Conservation (phyloP, 1,139 yeast genomes). For the Pneumocystis oryctolagi region DNA sequence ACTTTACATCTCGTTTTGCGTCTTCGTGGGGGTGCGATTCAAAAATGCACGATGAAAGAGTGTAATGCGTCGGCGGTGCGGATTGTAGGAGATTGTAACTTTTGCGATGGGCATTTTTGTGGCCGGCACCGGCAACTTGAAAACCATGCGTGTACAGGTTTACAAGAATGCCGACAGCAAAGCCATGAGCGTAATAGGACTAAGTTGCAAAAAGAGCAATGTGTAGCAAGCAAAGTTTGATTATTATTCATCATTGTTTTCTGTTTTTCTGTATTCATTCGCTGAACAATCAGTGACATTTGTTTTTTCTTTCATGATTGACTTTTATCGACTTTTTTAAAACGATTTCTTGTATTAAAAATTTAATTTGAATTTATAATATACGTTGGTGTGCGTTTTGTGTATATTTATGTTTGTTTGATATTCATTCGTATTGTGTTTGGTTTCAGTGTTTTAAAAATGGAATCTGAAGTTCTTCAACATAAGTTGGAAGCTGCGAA, state of each 20-base stretch:
- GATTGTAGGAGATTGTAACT: conserved; percentile 77
- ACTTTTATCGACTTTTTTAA: too few relatives aligned
- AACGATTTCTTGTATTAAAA: too few relatives aligned
- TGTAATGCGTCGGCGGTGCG: neutral
- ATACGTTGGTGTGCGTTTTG: neutral
- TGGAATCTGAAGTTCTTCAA: neutral
- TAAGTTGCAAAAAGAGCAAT: neutral
- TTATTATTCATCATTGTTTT: neutral
- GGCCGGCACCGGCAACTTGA: conserved; percentile 77
- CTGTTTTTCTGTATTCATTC: neutral
- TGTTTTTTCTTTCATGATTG: too few relatives aligned
- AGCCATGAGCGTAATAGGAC: neutral
- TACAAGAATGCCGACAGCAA: conserved; percentile 19
- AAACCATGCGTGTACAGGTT: conserved; percentile 66
- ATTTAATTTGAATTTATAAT: too few relatives aligned
- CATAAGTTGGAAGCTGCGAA: neutral
- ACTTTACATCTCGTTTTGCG: too few relatives aligned
- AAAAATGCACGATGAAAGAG: neutral
- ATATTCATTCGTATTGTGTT: neutral
- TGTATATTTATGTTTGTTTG: too few relatives aligned
- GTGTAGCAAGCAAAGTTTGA: neutral
- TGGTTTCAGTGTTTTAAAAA: neutral
- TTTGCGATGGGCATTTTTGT: conserved; percentile 76
- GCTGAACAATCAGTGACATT: neutral
- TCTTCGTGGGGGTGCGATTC: too few relatives aligned